Evolutionary conservation across 2,329 filamentous ascomycete genomes (phyloP).

Genomic region (Coleophoma eucalyptorum): DNA sequence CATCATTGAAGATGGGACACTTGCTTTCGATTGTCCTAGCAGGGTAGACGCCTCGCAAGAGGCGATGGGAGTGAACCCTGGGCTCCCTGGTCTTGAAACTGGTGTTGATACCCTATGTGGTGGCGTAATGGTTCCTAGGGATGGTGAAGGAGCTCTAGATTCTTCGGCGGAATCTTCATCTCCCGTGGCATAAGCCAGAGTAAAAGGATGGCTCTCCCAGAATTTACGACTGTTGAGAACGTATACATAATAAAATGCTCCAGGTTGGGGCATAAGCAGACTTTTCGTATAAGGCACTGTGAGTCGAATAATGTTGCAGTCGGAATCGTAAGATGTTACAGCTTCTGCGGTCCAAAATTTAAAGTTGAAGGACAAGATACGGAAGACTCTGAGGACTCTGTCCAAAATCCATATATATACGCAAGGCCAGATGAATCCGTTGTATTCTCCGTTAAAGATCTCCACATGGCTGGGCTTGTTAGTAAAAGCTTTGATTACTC

Average conservation of each 20-base stretch:
- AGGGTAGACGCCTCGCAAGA: conserved; percentile 14
- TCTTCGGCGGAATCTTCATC: neutral
- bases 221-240: conserved; percentile 33
- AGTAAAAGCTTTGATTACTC: neutral
- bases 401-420: conserved; percentile 41
- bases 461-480: conserved; percentile 7
- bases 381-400: conserved; percentile 36
- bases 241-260: conserved; percentile 43
- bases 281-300: conserved; percentile 30
- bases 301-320: conserved; percentile 39
- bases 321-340: conserved; percentile 29
- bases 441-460: neutral
- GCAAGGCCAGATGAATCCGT: neutral
- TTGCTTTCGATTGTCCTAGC: neutral
- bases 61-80: conserved; percentile 28
- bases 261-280: conserved; percentile 31
- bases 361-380: conserved; percentile 38
- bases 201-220: conserved; percentile 50
- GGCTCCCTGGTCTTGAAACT: neutral
- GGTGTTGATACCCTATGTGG: neutral
- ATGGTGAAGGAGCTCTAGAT: neutral
- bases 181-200: conserved; percentile 30
- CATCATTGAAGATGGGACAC: conserved; percentile 25
- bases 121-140: neutral
- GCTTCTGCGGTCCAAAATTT: conserved; percentile 28